Evolutionary conservation across 495 filamentous ascomycete species (phyloP).

Genomic region (Saxophila tyrrhenica): DNA sequence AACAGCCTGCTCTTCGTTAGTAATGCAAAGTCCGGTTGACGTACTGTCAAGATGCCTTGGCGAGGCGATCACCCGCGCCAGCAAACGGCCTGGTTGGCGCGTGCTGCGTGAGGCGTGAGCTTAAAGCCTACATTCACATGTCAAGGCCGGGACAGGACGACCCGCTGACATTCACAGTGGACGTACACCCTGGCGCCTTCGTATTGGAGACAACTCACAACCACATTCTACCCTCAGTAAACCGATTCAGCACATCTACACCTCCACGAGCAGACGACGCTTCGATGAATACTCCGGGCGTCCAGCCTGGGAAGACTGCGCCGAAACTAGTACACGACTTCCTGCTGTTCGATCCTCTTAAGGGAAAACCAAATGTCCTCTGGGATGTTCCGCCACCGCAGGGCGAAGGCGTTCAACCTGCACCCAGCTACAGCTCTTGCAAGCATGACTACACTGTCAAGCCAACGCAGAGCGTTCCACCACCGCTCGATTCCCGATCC

Average conservation of each 20-base stretch:
- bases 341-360: slow-evolving; percentile 42
- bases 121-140: not conserved
- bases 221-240: no score
- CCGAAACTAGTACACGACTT: slow-evolving; percentile 51
- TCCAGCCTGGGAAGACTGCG: slow-evolving; percentile 46
- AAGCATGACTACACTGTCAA: slow-evolving; percentile 46
- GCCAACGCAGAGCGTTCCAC: slow-evolving; percentile 38
- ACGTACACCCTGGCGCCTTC: no score
- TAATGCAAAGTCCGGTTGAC: no score
- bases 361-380: slow-evolving; percentile 37
- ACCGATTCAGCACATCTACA: no score
- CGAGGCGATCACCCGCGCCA: not conserved
- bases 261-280: not conserved
- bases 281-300: not conserved
- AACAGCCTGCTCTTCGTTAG: no score
- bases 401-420: slow-evolving; percentile 10
- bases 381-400: slow-evolving; percentile 36
- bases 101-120: not conserved
- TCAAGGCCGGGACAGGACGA: not conserved
- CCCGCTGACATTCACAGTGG: not conserved
- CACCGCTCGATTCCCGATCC: slow-evolving; percentile 29
- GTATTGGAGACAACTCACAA: no score
- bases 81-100: not conserved
- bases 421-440: slow-evolving; percentile 31
- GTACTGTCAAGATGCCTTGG: not conserved